Evolutionary conservation across 1,139 yeast genomes (phyloP).

Genomic region (Hyphopichia fennica): DNA sequence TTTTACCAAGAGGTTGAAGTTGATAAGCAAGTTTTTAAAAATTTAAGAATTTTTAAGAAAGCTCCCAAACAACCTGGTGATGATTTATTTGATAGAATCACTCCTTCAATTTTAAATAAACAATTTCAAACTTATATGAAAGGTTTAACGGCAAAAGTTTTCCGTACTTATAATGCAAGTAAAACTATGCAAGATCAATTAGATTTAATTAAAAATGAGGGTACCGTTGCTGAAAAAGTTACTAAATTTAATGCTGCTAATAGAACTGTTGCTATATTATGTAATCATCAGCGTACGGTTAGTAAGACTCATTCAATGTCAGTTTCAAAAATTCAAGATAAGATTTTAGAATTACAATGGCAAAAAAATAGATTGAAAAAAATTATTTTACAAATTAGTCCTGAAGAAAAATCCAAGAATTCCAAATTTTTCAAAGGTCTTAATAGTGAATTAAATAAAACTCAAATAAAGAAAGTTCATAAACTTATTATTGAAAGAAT

Average conservation of each 20-base stretch:
- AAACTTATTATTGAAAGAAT: slow-evolving; percentile 57
- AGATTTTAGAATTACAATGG: slow-evolving; percentile 79
- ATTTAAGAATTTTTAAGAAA: slow-evolving; percentile 81
- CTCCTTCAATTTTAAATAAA: slow-evolving; percentile 79
- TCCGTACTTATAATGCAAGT: slow-evolving; percentile 96
- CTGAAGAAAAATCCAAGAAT: slow-evolving; percentile 51
- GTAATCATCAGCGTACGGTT: slow-evolving; percentile 96
- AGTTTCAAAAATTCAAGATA: slow-evolving; percentile 76
- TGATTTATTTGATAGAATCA: slow-evolving; percentile 85
- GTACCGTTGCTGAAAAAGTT: slow-evolving; percentile 85
- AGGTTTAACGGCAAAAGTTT: slow-evolving; percentile 93
- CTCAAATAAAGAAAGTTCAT: slow-evolving; percentile 62
- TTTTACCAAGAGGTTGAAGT: slow-evolving; percentile 92
- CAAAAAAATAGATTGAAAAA: slow-evolving; percentile 72
- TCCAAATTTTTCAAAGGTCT: slow-evolving; percentile 65
- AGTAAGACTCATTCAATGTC: slow-evolving; percentile 80
- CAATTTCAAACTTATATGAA: slow-evolving; percentile 89
- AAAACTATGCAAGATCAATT: slow-evolving; percentile 95
- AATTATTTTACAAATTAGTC: slow-evolving; percentile 68
- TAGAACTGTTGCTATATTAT: slow-evolving; percentile 89
- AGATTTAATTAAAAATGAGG: slow-evolving; percentile 77
- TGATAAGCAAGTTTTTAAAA: slow-evolving; percentile 84
- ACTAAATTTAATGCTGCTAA: slow-evolving; percentile 92
- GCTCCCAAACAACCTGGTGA: slow-evolving; percentile 90
- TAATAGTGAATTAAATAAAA: slow-evolving; percentile 64